Conservation (phyloP, 371 early-diverging fungal species). For the Furculomyces boomerangus region DNA sequence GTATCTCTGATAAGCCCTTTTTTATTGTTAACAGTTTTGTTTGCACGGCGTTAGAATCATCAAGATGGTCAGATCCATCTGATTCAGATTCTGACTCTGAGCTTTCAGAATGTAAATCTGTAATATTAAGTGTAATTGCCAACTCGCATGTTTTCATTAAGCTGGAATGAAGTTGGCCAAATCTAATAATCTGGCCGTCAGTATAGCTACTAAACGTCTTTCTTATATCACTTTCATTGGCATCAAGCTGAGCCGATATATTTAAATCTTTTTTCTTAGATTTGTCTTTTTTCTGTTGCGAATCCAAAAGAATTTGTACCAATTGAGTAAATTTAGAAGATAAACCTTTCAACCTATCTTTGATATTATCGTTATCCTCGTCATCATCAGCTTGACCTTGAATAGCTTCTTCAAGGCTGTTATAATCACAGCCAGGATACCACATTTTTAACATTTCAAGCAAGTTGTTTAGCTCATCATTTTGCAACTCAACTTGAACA, state of each 20-base stretch:
- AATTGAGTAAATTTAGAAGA: no score
- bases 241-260: no score
- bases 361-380: neutral
- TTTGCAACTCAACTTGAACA: conserved; percentile 31
- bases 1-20: no score
- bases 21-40: no score
- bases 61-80: no score
- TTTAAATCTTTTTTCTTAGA: no score
- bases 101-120: neutral
- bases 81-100: neutral
- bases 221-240: neutral
- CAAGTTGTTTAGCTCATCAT: conserved; percentile 32
- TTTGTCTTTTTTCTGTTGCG: neutral
- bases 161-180: neutral
- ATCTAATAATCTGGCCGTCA: neutral
- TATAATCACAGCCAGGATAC: conserved; percentile 15
- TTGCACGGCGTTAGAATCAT: no score
- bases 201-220: neutral
- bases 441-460: conserved; percentile 21
- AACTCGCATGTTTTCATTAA: neutral
- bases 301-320: no score
- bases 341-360: no score
- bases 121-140: neutral
- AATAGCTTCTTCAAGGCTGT: conserved; percentile 22
- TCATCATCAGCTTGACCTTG: conserved; percentile 10